Conservation (phyloP, 352 stramenopile genomes). For the Phytopythium mirpurense region DNA sequence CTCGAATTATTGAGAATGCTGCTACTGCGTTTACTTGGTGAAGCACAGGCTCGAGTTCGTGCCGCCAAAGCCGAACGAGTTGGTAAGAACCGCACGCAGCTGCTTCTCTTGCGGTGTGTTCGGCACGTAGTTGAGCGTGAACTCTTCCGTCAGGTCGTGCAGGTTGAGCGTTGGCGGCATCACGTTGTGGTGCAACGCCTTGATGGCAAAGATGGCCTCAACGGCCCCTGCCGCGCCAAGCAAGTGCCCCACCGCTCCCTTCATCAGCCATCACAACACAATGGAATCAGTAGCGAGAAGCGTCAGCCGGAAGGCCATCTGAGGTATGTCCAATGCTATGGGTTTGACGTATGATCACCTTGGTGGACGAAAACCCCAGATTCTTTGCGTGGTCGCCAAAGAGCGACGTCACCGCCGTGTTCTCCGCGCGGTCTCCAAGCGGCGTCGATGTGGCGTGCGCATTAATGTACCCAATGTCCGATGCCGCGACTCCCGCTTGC, state of each 20-base stretch:
- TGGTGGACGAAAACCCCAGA: conserved; percentile 78
- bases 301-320: neutral
- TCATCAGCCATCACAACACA: neutral
- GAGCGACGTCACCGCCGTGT: conserved; percentile 86
- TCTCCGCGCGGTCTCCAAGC: conserved; percentile 94
- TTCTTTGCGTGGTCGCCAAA: conserved; percentile 52
- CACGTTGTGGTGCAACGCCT: conserved; percentile 87
- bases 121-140: conserved; percentile 85
- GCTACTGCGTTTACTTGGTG: conserved; percentile 34
- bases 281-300: neutral
- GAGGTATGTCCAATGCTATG: neutral
- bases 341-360: conserved; percentile 22
- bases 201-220: conserved; percentile 94
- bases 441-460: conserved; percentile 98
- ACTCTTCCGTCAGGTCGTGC: conserved; percentile 53
- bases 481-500: conserved; percentile 61
- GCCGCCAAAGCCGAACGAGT: conserved; percentile 98
- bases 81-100: conserved; percentile 84
- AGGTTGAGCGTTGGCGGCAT: conserved; percentile 96
- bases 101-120: conserved; percentile 63
- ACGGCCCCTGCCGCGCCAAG: conserved; percentile 95
- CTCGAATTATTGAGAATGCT: neutral
- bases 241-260: conserved; percentile 92
- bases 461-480: conserved; percentile 97
- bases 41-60: conserved; percentile 91